These are phyloP conservation scores for Smallanthus sonchifolius DNA, from an alignment of 129 eudicot genomes.

Conservation along the genomic window DNA sequence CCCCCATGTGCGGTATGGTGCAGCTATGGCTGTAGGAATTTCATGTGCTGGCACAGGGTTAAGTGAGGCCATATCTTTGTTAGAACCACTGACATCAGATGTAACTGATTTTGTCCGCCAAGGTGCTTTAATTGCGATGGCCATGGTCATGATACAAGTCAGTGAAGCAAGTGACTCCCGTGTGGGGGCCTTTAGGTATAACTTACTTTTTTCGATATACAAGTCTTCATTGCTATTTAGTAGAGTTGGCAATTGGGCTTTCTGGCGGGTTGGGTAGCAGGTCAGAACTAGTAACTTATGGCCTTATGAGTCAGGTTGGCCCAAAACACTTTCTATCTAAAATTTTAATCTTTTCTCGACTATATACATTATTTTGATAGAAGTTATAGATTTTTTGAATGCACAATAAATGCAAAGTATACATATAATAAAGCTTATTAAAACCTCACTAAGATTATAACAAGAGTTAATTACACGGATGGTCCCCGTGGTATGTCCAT, in stretches of 20 bases:
- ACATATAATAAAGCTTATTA: too few relatives aligned
- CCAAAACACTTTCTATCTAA: too few relatives aligned
- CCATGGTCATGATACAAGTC: slow-evolving; percentile 97
- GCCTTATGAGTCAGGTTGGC: background rate
- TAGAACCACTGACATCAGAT: slow-evolving; percentile 95
- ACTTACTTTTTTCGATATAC: background rate
- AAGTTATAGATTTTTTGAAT: too few relatives aligned
- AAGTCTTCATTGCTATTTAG: background rate
- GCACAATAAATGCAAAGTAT: too few relatives aligned
- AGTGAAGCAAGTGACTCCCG: slow-evolving; percentile 98
- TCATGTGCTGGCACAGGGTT: slow-evolving; percentile 97
- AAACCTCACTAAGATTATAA: too few relatives aligned
- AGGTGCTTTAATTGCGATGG: slow-evolving; percentile 98
- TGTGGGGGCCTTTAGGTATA: slow-evolving; percentile 90
- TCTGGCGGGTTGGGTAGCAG: background rate
- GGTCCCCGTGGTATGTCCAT: too few relatives aligned
- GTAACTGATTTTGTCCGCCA: slow-evolving; percentile 97
- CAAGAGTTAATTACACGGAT: too few relatives aligned
- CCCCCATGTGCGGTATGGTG: slow-evolving; percentile 96
- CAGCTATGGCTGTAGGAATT: slow-evolving; percentile 96
- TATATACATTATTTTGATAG: too few relatives aligned
- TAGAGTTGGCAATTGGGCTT: background rate
- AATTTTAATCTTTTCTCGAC: too few relatives aligned
- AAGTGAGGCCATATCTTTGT: slow-evolving; percentile 92
- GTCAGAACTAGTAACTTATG: background rate